A percentile compares a stretch with the other conserved stretches of the same genome.
phyloP scores from a whole-genome alignment of 805 yeast genomes.

The Myxozyma udenii region DNA sequence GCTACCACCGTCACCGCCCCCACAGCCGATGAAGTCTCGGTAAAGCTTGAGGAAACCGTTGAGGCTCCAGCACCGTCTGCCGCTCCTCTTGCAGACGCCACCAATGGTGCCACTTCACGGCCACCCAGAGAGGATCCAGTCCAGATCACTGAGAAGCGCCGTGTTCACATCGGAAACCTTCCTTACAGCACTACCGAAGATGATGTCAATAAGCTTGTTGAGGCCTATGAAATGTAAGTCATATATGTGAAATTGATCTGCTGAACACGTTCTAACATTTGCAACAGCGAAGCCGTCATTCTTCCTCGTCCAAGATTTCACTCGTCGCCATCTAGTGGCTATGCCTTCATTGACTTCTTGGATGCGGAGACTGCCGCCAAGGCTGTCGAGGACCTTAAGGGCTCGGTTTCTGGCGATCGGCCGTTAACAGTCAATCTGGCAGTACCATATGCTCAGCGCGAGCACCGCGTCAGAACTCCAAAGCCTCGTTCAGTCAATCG shows the following conservation, averaged over 20 bases:
- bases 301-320: constrained; percentile 10
- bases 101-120: background rate
- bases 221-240: constrained; percentile 49
- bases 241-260: background rate
- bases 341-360: constrained; percentile 52
- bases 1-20: constrained; percentile 8
- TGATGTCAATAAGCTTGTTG: constrained; percentile 48
- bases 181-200: constrained; percentile 52
- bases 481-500: no score
- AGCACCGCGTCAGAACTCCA: no score
- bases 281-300: constrained; percentile 13
- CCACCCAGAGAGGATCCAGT: constrained; percentile 17
- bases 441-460: no score
- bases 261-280: background rate
- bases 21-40: constrained; percentile 2
- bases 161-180: constrained; percentile 56
- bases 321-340: constrained; percentile 45
- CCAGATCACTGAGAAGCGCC: constrained; percentile 31
- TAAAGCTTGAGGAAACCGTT: constrained; percentile 13
- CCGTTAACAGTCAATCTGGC: constrained; percentile 24
- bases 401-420: constrained; percentile 40
- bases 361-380: constrained; percentile 44
- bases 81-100: constrained; percentile 15
- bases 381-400: constrained; percentile 45
- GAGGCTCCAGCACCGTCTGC: constrained; percentile 1